These are phyloP conservation scores for Nicotiana benthamiana DNA, from an alignment of 257 asterid species.

Conservation along the genomic window DNA sequence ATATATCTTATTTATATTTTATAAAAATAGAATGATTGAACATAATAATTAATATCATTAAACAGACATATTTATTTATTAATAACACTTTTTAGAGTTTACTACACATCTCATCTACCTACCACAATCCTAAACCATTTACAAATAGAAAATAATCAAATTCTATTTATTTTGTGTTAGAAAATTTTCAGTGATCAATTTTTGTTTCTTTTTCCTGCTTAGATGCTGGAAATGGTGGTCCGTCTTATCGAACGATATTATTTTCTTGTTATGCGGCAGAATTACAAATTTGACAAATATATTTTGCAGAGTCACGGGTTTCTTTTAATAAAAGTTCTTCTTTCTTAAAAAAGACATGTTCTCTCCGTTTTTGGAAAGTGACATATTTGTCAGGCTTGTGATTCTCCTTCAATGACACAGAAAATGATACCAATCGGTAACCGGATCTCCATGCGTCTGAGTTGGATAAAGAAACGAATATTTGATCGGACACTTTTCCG, in stretches of 20 bases:
- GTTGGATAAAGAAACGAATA: neutral
- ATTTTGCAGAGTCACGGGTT: no score
- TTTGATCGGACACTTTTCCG: neutral
- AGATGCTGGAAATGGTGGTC: neutral
- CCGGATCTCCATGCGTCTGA: neutral
- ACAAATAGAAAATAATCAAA: neutral
- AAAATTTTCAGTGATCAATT: neutral
- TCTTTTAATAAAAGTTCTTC: no score
- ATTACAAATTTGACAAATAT: constrained; percentile 29
- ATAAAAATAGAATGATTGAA: no score
- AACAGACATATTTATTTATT: neutral
- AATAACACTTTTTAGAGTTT: neutral
- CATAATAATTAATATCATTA: no score
- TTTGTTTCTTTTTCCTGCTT: neutral
- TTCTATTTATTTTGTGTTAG: neutral
- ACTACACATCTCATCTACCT: neutral
- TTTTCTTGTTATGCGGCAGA: neutral
- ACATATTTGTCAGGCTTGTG: constrained; percentile 46
- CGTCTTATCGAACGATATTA: neutral
- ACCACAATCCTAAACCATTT: no score
- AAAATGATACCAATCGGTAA: constrained; percentile 1
- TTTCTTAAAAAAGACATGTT: neutral
- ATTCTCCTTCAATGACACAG: constrained; percentile 35
- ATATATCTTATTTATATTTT: no score
- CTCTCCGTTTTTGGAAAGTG: no score